Conservation (phyloP, 179 eudicot species). For the Amaranthus tricolor region DNA sequence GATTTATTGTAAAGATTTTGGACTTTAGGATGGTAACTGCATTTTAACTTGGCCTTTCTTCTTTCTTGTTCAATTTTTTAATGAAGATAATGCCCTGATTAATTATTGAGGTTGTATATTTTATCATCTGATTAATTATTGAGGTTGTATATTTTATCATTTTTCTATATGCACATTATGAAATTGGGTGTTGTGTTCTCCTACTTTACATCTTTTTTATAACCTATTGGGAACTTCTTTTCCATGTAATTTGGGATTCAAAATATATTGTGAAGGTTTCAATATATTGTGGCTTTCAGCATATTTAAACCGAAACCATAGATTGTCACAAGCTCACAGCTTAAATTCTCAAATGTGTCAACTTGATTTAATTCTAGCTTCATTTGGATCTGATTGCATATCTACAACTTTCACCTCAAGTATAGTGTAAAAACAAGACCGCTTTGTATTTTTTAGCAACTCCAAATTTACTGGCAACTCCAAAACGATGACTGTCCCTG, state of each 20-base stretch:
- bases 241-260: not conserved
- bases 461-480: slow-evolving; percentile 8
- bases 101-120: no score
- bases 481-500: slow-evolving; percentile 3
- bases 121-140: not conserved
- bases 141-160: not conserved
- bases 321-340: not conserved
- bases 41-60: not conserved
- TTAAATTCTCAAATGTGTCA: not conserved
- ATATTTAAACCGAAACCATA: not conserved
- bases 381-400: not conserved
- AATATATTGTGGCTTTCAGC: not conserved
- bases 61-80: no score
- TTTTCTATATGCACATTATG: not conserved
- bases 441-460: no score
- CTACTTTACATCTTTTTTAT: not conserved
- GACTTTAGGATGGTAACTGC: slow-evolving; percentile 3
- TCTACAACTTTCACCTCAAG: not conserved
- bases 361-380: not conserved
- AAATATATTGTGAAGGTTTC: not conserved
- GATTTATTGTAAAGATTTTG: slow-evolving; percentile 4
- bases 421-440: no score
- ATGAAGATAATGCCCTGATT: not conserved
- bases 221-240: not conserved
- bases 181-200: not conserved